phyloP scores from a whole-genome alignment of 106 monocot species.

The Dioscorea dumetorum region DNA sequence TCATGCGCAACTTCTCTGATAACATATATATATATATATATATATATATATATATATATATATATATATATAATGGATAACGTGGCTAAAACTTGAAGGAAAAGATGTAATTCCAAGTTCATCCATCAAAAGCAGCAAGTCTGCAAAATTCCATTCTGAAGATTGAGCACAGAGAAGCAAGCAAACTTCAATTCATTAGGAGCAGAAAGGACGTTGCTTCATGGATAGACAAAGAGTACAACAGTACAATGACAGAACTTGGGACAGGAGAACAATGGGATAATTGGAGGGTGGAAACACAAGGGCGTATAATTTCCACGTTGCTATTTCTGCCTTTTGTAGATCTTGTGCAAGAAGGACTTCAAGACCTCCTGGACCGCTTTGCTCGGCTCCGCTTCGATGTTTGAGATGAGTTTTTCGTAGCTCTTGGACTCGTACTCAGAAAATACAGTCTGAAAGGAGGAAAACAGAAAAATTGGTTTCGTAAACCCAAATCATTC shows the following conservation, averaged over 20 bases:
- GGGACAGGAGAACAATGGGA: background rate
- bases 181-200: background rate
- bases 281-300: background rate
- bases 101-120: too few relatives aligned
- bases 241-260: background rate
- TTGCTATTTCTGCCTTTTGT: conserved; percentile 90
- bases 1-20: too few relatives aligned
- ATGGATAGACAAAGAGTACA: background rate
- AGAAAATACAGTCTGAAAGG: conserved; percentile 38
- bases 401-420: conserved; percentile 58
- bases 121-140: too few relatives aligned
- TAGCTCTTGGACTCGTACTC: conserved; percentile 74
- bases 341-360: conserved; percentile 92
- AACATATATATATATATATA: too few relatives aligned
- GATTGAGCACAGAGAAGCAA: background rate
- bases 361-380: conserved; percentile 82
- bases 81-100: too few relatives aligned
- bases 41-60: too few relatives aligned
- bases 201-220: background rate
- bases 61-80: too few relatives aligned
- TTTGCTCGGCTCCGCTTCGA: conserved; percentile 80
- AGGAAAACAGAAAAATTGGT: background rate
- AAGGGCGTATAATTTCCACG: background rate
- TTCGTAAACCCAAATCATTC: background rate
- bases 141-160: background rate